Conservation (phyloP, 2,329 filamentous ascomycete genomes). For the Exophiala spinifera region DNA sequence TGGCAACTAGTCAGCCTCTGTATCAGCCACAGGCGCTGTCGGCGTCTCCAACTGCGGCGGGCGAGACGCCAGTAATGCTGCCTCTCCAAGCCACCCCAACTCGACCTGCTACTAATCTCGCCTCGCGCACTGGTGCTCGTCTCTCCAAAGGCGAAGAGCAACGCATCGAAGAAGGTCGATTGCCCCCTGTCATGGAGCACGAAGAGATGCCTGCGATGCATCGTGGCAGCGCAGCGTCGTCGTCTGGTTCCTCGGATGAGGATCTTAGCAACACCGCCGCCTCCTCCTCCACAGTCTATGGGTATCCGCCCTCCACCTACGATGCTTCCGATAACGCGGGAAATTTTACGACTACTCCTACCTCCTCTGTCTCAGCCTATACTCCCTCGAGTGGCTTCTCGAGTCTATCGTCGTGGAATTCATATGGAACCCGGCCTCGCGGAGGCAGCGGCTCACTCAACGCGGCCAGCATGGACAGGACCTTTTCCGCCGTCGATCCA, state of each 20-base stretch:
- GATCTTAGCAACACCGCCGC: slow-evolving; percentile 35
- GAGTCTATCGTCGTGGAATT: slow-evolving; percentile 37
- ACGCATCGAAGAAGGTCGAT: slow-evolving; percentile 22
- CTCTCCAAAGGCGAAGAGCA: slow-evolving; percentile 19
- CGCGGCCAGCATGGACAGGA: slow-evolving; percentile 37
- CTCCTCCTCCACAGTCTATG: slow-evolving; percentile 36
- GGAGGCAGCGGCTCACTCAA: slow-evolving; percentile 41
- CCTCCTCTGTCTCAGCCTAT: slow-evolving; percentile 32
- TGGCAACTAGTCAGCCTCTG: slow-evolving; percentile 2
- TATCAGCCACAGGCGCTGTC: neutral
- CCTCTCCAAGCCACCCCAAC: slow-evolving; percentile 7
- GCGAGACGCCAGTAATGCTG: neutral
- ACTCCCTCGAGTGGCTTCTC: slow-evolving; percentile 30
- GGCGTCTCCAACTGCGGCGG: neutral
- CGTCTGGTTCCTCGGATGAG: slow-evolving; percentile 37
- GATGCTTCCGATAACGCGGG: slow-evolving; percentile 33
- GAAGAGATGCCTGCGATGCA: slow-evolving; percentile 41
- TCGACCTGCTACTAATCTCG: slow-evolving; percentile 16
- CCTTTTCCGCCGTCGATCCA: slow-evolving; percentile 19
- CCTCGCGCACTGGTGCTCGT: slow-evolving; percentile 15
- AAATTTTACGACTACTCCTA: slow-evolving; percentile 31
- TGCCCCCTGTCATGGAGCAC: slow-evolving; percentile 40
- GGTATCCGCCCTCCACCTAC: slow-evolving; percentile 34
- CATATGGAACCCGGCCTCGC: slow-evolving; percentile 39
- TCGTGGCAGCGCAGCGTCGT: slow-evolving; percentile 40